These are phyloP conservation scores for Plenodomus lindquistii DNA, from an alignment of 2,329 filamentous ascomycete genomes.

Conservation along the genomic window DNA sequence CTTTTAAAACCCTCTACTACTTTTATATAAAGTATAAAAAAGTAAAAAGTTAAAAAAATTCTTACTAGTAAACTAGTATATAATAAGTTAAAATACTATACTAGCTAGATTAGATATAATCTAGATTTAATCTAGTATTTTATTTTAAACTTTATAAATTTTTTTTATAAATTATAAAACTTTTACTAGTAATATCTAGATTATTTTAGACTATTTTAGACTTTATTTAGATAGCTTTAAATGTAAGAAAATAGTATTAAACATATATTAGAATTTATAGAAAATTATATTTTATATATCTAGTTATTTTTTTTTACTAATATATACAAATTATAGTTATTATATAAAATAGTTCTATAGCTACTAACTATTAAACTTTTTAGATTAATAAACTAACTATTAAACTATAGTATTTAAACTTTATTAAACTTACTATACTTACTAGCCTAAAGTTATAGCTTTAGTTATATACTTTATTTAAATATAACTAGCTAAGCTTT, in stretches of 20 bases:
- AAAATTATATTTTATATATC: no score
- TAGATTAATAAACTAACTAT: no score
- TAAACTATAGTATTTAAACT: no score
- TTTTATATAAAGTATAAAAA: neutral
- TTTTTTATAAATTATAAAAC: neutral
- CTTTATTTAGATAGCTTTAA: neutral
- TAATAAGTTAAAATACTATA: neutral
- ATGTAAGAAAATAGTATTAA: neutral
- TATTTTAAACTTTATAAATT: neutral
- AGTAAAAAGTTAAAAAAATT: constrained; percentile 1
- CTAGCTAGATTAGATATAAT: neutral
- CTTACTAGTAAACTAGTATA: neutral
- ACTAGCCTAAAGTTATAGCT: no score
- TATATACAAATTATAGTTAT: no score
- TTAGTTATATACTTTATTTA: no score
- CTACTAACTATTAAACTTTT: no score
- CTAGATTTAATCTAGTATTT: neutral
- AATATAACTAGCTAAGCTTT: no score
- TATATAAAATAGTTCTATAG: no score
- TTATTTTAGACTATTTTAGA: neutral
- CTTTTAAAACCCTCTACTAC: neutral
- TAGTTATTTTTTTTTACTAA: no score
- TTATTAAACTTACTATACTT: no score
- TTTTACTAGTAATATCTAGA: neutral
- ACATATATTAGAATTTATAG: neutral